Base-by-base conservation (phyloP, 352 stramenopile genomes). In the Phytophthora foliorum region DNA sequence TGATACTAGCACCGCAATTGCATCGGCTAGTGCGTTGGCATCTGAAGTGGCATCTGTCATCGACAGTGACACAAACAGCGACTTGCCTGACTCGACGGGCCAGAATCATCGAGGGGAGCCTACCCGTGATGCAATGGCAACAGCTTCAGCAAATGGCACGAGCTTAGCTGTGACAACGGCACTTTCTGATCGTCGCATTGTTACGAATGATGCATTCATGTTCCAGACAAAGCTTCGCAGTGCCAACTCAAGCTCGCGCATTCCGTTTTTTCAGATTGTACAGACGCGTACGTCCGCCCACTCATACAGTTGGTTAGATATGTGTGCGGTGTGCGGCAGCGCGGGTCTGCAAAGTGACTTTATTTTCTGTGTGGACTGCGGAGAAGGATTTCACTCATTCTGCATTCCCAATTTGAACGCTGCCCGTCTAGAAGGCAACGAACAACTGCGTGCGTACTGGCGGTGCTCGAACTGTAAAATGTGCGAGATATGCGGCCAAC, bases 351-450 rank as follows among this genome's bases (percentile, higher is more conserved):
- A 73, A 4, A 80, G 82, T 39, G 84, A 88, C 1, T 90, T 98
- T 63, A 75, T 99, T 6, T 99, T 98, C 66, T 99, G 97, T 59
- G 80, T 98, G 13, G 97, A 99, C 69, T 99, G 97, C 60, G 97
- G 97, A 36, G 97, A 99, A 85, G 89, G 84, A 0, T 98, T 98
- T 57, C 97, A 99, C 73, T 79, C 79, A 1, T 99, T 98, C 73
- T 99, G 97, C 77, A 70, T 82, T 2, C 59, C 76, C n/a, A 75
- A 69, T 4, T 77, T 91, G 63, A 79, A 48, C 10, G 45, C 64
- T 13, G 74, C 71, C 27, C 67, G 73, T 0, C 17, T 84, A 1
- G 53, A 70, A n/a, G 55, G 57, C n/a, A 83, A 75, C 19, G 67
- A 84, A 1, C 78, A 84, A 27, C 74, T 97, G 8, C 74, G 88